phyloP scores from a whole-genome alignment of 208 protist genomes.

The Leishmania aethiopica region DNA sequence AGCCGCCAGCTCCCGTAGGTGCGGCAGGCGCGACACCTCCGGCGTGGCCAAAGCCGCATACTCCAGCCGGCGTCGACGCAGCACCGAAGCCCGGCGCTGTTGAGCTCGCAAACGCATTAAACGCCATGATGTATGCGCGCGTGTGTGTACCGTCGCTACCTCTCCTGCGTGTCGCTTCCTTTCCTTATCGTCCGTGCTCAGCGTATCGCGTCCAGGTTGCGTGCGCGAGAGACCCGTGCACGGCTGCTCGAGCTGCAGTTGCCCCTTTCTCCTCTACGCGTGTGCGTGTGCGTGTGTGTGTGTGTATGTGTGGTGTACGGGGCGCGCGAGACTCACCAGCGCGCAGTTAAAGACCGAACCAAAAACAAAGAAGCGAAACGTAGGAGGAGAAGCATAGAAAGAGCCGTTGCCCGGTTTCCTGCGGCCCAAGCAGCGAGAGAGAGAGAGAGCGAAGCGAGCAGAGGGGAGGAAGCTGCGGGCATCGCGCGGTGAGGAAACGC shows the following conservation, averaged over 20 bases:
- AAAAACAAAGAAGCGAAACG: neutral
- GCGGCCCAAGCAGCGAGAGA: neutral
- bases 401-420: too few relatives aligned
- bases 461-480: neutral
- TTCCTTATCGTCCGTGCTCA: neutral
- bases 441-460: neutral
- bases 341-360: neutral
- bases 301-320: neutral
- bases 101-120: conserved; percentile 11
- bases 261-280: neutral
- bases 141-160: neutral
- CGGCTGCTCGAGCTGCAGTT: neutral
- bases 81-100: neutral
- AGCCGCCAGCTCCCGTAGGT: neutral
- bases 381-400: neutral
- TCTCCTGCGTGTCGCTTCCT: neutral
- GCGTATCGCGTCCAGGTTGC: neutral
- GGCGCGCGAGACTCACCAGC: neutral
- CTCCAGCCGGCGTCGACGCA: conserved; percentile 1
- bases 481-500: neutral
- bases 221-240: too few relatives aligned
- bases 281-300: too few relatives aligned
- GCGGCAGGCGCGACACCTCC: neutral
- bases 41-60: neutral
- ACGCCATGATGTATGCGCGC: conserved; percentile 7